phyloP scores from a whole-genome alignment of 768 basidiomycete genomes.

The Rhodotorula diobovata region DNA sequence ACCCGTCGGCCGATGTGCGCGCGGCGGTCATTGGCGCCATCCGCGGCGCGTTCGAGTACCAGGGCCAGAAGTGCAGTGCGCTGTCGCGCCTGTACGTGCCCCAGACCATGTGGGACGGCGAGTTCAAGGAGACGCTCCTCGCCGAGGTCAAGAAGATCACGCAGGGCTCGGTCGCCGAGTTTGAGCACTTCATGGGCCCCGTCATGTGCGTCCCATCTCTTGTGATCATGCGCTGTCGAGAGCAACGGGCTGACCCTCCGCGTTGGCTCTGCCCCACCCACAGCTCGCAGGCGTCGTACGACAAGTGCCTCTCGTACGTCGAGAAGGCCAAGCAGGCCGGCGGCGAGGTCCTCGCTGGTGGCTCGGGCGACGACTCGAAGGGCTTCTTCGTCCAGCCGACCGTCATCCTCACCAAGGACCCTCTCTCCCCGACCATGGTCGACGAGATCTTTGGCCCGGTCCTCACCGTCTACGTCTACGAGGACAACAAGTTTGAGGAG shows the following conservation, averaged over 20 bases:
- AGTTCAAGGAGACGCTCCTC: slow-evolving; percentile 77
- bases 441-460: slow-evolving; percentile 99
- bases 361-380: slow-evolving; percentile 74
- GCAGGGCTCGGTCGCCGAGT: slow-evolving; percentile 71
- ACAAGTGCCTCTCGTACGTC: slow-evolving; percentile 77
- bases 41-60: slow-evolving; percentile 90
- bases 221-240: background rate
- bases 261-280: background rate
- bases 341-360: slow-evolving; percentile 84
- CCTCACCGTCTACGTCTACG: slow-evolving; percentile 82
- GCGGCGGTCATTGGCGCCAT: slow-evolving; percentile 88
- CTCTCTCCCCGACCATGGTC: slow-evolving; percentile 77
- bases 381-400: slow-evolving; percentile 95
- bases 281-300: slow-evolving; percentile 79
- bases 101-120: slow-evolving; percentile 67
- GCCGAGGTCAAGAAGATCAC: slow-evolving; percentile 75
- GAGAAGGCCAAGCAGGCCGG: slow-evolving; percentile 79
- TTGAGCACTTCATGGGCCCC: slow-evolving; percentile 85
- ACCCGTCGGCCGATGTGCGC: slow-evolving; percentile 74
- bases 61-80: slow-evolving; percentile 97
- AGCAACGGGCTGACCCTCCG: background rate
- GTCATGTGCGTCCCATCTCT: slow-evolving; percentile 64
- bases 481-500: slow-evolving; percentile 78
- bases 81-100: slow-evolving; percentile 87
- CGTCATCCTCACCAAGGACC: slow-evolving; percentile 85